A percentile compares a stretch with the other conserved stretches of the same genome.
Evolutionary conservation across 2,329 filamentous ascomycete species (phyloP).

Genomic region (Bipolaris zeicola): DNA sequence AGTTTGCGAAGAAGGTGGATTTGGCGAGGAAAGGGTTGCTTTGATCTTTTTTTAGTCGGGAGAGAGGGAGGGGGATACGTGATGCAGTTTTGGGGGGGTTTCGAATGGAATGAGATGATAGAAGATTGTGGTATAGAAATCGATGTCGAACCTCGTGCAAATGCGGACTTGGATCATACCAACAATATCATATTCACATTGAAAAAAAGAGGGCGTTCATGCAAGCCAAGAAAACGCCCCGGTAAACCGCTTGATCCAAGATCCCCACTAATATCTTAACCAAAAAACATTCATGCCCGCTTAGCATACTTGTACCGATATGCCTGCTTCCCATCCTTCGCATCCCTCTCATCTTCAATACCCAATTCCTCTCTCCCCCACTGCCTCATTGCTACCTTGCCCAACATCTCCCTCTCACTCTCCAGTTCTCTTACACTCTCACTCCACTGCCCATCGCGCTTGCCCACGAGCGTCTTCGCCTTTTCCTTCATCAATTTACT

Average conservation of each 20-base stretch:
- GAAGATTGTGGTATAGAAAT: too few species aligned
- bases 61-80: not conserved
- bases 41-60: slow-evolving; percentile 40
- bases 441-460: slow-evolving; percentile 44
- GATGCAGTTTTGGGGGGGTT: too few species aligned
- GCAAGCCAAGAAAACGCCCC: too few species aligned
- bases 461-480: slow-evolving; percentile 35
- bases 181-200: too few species aligned
- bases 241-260: not conserved
- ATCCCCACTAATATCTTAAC: not conserved
- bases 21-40: slow-evolving; percentile 78
- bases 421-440: slow-evolving; percentile 30
- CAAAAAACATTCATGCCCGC: slow-evolving; percentile 1
- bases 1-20: slow-evolving; percentile 77
- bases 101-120: too few species aligned
- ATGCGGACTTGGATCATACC: too few species aligned
- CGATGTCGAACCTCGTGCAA: too few species aligned
- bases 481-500: slow-evolving; percentile 41
- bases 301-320: slow-evolving; percentile 42
- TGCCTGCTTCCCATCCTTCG: slow-evolving; percentile 33
- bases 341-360: slow-evolving; percentile 25
- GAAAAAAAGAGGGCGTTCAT: not conserved
- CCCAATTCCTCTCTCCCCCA: slow-evolving; percentile 46
- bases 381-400: slow-evolving; percentile 42
- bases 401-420: slow-evolving; percentile 38